Evolutionary conservation across 192 early-diverging fungal genomes (phyloP), one percentile per base, ranked within the genome.

Genomic region (Mycoemilia scoparia): DNA sequence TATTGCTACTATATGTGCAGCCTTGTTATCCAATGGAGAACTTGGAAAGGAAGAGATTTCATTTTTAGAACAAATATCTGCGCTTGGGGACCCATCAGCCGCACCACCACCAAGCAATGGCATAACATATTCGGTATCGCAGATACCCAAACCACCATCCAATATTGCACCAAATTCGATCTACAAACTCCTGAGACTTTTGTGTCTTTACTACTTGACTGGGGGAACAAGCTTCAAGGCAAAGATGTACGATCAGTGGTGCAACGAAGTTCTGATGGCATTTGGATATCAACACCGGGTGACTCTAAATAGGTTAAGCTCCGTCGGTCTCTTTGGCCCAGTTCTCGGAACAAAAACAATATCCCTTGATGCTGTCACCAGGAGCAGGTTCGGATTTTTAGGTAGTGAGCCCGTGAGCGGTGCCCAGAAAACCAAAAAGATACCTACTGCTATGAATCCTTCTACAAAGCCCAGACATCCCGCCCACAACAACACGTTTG

Each of bases 201-300:
- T 92, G 8, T 79, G 79, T 44, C 69, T 97, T 7, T 79, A 86
- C 44, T 84, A 84, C 5, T 47, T 87, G 6, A 77, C 78, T 23
- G 70, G 80, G 31, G 79, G 80, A 13, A 78, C 49, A 9, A 29
- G 76, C 11, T 46, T 93, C 11, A 97, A 90, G 38, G 55, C 74
- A 17, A 95, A 91, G 49, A 32, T 59, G 4, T 83, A 70, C 36
- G 93, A 97, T 24, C 57, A 67, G 18, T 78, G 87, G 52, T 71
- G 77, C 49, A 67, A 77, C 16, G 87, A 91, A 38, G 64, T 97
- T 25, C 51, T 79, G 18, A 80, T 89, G 55, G 79, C 90, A 0
- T 97, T 93, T 68, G 90, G 92, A 9, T 77, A 76, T 48, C 70
- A 82, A 39, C 90, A 97, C 41, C 55, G 87, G 24, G 54, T 82